Evolutionary conservation across 2,329 filamentous ascomycete genomes (phyloP), one percentile per base, ranked within the genome.

Genomic region (Colletotrichum coccodes): DNA sequence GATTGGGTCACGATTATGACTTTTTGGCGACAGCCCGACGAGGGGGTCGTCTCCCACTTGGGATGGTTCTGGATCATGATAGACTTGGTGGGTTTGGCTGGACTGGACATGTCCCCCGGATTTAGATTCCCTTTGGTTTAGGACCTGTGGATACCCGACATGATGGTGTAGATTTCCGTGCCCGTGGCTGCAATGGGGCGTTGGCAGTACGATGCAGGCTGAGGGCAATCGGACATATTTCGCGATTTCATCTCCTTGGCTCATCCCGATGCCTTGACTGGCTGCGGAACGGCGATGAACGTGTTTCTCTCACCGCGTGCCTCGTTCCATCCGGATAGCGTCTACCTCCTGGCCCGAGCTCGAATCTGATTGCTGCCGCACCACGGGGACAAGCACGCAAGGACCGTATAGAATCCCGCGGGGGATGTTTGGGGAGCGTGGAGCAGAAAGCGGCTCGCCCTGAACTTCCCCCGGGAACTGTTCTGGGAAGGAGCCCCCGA

Each of bases 101-200:
- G 58, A 52, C 44, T 38, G 46, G 7, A 60, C 11, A 36, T 23
- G 32, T 28, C 32, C n/a, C 49, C 64, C 42, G 16, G 64, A 57
- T 34, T 57, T 66, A 34, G 54, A 57, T 65, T 68, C 52, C 49
- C 47, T 40, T 66, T 60, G 40, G 61, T 60, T 60, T 69, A 60
- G 61, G 26, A 66, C 52, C 54, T 56, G 34, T 66, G 56, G 54
- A 69, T 69, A 69, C 66, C 66, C 66, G 54, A 57, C 47, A 53
- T 38, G 54, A 34, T 23, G 32, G 40, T 46, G 23, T 60, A 60
- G 32, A 38, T 50, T 50, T 38, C 28, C 47, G n/a, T 66, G 57
- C 54, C 52, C 28, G 64, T 36, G 49, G 23, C 18, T 50, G 42
- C 50, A 50, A 34, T 11, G 53, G 23, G 21, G n/a, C 50, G 23